A percentile compares a stretch with the other conserved stretches of the same genome.
These are phyloP conservation scores for Wickerhamomyces sp. DNA, from an alignment of 1,139 yeast species.

Conservation along the genomic window DNA sequence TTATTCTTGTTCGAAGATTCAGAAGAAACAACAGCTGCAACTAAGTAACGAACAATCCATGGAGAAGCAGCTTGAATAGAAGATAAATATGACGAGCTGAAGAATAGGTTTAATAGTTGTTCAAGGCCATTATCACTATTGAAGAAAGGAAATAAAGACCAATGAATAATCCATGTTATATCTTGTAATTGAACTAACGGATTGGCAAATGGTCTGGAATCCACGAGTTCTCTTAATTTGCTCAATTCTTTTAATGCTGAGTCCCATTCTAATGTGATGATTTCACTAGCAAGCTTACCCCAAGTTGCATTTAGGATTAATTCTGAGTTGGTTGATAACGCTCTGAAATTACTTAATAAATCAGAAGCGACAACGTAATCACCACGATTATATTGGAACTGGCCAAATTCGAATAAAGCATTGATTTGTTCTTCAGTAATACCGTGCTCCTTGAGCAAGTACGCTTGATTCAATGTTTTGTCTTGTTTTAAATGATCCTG, in stretches of 20 bases:
- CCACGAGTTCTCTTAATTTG: constrained; percentile 52
- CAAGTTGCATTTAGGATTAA: constrained; percentile 54
- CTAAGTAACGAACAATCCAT: constrained; percentile 58
- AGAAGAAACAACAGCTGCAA: constrained; percentile 49
- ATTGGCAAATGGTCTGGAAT: constrained; percentile 45
- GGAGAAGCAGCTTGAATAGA: constrained; percentile 66
- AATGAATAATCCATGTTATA: constrained; percentile 63
- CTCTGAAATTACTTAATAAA: constrained; percentile 49
- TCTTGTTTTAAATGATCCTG: constrained; percentile 47
- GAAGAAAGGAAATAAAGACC: constrained; percentile 59
- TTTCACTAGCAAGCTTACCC: constrained; percentile 58
- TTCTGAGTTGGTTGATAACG: constrained; percentile 46
- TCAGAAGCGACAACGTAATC: constrained; percentile 55
- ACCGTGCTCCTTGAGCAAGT: constrained; percentile 38
- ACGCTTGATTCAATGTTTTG: constrained; percentile 44
- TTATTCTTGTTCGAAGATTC: constrained; percentile 23
- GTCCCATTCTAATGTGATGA: constrained; percentile 46
- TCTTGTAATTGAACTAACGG: constrained; percentile 54
- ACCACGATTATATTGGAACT: constrained; percentile 56
- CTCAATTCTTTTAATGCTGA: constrained; percentile 47
- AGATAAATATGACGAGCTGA: constrained; percentile 53
- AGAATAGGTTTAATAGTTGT: constrained; percentile 48
- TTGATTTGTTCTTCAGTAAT: constrained; percentile 46
- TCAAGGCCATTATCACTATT: constrained; percentile 44
- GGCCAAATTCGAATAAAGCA: constrained; percentile 50